Evolutionary conservation across 305 asterid species (phyloP).

Genomic region (Stenogyne calaminthoides): DNA sequence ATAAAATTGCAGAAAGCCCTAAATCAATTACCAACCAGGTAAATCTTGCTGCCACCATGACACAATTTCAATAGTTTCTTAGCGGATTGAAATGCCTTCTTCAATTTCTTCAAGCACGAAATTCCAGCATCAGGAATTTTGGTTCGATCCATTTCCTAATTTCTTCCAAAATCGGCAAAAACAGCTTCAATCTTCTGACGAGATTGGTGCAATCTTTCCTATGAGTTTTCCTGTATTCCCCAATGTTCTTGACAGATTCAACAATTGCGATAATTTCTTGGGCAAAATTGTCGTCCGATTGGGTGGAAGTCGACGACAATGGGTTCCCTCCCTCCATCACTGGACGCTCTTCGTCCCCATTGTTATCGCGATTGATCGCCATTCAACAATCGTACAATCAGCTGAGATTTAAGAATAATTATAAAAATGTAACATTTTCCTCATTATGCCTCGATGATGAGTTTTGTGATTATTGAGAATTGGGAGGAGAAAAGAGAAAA

Average conservation of each 20-base stretch:
- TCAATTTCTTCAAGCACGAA: slow-evolving; percentile 52
- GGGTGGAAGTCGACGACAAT: slow-evolving; percentile 34
- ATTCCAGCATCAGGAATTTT: slow-evolving; percentile 46
- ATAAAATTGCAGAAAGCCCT: not conserved
- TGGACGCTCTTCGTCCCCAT: slow-evolving; percentile 29
- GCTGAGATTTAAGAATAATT: slow-evolving; percentile 9
- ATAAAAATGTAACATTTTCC: not conserved
- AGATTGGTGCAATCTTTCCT: slow-evolving; percentile 64
- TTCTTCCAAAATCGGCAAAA: slow-evolving; percentile 67
- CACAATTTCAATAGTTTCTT: slow-evolving; percentile 66
- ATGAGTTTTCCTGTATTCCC: slow-evolving; percentile 69
- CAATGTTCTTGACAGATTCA: slow-evolving; percentile 50
- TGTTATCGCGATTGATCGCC: slow-evolving; percentile 31
- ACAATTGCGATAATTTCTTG: slow-evolving; percentile 52
- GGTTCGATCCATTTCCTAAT: slow-evolving; percentile 39
- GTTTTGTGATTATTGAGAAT: slow-evolving; percentile 6
- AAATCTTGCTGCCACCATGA: slow-evolving; percentile 79
- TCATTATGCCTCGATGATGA: not conserved
- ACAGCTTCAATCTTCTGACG: slow-evolving; percentile 53
- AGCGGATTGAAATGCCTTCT: slow-evolving; percentile 66
- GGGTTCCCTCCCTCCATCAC: slow-evolving; percentile 39
- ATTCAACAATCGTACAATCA: not conserved
- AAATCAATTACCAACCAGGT: slow-evolving; percentile 49
- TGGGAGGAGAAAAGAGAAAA: slow-evolving; percentile 28
- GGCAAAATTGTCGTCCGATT: slow-evolving; percentile 39